Percentiles rank a stretch among this genome's conserved stretches.
Evolutionary conservation across 177 flowering plant species (phyloP).

Genomic region (Telopea speciosissima): DNA sequence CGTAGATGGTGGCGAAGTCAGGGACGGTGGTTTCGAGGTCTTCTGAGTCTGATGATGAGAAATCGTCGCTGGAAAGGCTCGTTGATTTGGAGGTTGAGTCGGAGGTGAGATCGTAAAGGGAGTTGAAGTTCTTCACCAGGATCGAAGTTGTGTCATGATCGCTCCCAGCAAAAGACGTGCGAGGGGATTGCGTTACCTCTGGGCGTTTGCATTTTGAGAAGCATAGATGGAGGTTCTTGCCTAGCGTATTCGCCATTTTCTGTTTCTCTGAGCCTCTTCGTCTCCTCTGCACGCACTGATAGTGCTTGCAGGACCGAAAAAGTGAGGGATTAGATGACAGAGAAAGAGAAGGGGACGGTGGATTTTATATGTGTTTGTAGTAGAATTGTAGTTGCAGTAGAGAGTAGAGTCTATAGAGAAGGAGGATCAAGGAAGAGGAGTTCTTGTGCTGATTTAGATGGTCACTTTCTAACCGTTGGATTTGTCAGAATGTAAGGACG

Average conservation of each 20-base stretch:
- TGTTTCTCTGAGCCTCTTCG: background rate
- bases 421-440: too few species aligned
- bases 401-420: too few species aligned
- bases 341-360: too few species aligned
- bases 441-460: background rate
- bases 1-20: slow-evolving; percentile 46
- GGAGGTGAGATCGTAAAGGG: slow-evolving; percentile 31
- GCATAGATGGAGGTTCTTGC: slow-evolving; percentile 47
- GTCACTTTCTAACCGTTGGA: too few species aligned
- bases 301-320: too few species aligned
- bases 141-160: slow-evolving; percentile 5
- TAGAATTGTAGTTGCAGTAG: too few species aligned
- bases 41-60: slow-evolving; percentile 17
- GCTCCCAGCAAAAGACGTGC: slow-evolving; percentile 7
- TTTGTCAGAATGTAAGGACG: too few species aligned
- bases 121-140: slow-evolving; percentile 45
- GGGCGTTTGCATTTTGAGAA: slow-evolving; percentile 40
- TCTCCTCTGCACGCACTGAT: too few species aligned
- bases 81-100: slow-evolving; percentile 27
- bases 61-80: slow-evolving; percentile 8
- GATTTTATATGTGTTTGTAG: too few species aligned
- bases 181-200: slow-evolving; percentile 15
- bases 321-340: too few species aligned
- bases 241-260: slow-evolving; percentile 32
- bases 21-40: slow-evolving; percentile 20